These are phyloP conservation scores for Gossypium aridum DNA, from an alignment of 441 rosid species.

Conservation along the genomic window DNA sequence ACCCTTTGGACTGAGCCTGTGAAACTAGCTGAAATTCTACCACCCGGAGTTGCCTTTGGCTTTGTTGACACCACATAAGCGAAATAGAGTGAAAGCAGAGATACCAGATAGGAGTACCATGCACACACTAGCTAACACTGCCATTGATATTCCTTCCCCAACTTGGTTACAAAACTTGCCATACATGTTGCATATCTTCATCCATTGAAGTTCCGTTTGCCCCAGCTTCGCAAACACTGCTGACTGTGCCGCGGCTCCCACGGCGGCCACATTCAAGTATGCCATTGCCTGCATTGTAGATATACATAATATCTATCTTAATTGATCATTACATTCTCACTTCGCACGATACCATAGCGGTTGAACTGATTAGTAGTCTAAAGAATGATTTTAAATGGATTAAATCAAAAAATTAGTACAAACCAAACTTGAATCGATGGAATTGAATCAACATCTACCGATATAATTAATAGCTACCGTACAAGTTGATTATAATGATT, in stretches of 20 bases:
- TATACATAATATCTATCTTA: background rate
- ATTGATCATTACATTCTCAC: background rate
- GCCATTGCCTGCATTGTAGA: constrained; percentile 56
- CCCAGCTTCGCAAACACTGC: constrained; percentile 67
- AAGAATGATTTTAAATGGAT: no score
- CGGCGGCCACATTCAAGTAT: constrained; percentile 61
- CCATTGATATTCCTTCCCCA: constrained; percentile 51
- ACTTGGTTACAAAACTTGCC: constrained; percentile 72
- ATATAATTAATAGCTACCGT: no score
- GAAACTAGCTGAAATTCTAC: constrained; percentile 17
- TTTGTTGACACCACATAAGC: constrained; percentile 54
- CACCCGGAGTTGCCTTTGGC: constrained; percentile 25
- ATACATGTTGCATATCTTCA: constrained; percentile 71
- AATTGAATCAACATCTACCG: no score
- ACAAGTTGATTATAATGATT: no score
- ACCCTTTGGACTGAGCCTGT: background rate
- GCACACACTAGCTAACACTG: constrained; percentile 43
- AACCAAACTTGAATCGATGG: no score
- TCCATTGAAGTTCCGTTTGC: constrained; percentile 71
- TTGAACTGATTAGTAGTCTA: background rate
- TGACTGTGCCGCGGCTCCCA: constrained; percentile 67
- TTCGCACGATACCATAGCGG: background rate
- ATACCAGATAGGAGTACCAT: constrained; percentile 54
- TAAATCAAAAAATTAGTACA: no score
- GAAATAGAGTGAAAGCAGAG: constrained; percentile 79